phyloP scores from a whole-genome alignment of 352 stramenopile genomes.

The Pythium aphanidermatum region DNA sequence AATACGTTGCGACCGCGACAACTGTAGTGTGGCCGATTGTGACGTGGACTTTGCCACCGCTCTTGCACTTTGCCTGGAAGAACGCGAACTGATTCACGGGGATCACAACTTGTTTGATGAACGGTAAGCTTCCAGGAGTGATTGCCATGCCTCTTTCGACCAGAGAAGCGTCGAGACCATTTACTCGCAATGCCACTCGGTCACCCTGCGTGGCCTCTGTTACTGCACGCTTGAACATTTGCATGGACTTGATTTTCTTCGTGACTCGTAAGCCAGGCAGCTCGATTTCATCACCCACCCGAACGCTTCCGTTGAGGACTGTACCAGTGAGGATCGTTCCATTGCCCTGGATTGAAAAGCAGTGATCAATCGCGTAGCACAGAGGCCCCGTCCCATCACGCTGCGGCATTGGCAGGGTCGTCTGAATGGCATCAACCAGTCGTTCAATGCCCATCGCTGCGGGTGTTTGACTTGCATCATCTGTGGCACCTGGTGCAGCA shows the following conservation, averaged over 20 bases:
- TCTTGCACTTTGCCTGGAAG: slow-evolving; percentile 49
- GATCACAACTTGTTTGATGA: slow-evolving; percentile 48
- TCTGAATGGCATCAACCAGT: slow-evolving; percentile 42
- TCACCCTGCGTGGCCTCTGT: slow-evolving; percentile 86
- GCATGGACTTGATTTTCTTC: slow-evolving; percentile 97
- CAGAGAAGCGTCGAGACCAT: slow-evolving; percentile 45
- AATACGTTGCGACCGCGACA: slow-evolving; percentile 59
- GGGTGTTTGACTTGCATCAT: not conserved
- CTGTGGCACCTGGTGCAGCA: slow-evolving; percentile 27
- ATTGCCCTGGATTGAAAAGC: slow-evolving; percentile 96
- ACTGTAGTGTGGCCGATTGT: slow-evolving; percentile 77
- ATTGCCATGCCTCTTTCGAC: slow-evolving; percentile 61
- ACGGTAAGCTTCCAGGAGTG: slow-evolving; percentile 40
- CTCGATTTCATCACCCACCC: slow-evolving; percentile 92
- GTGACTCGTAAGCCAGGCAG: slow-evolving; percentile 78
- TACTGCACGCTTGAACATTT: slow-evolving; percentile 96
- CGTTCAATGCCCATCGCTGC: slow-evolving; percentile 56
- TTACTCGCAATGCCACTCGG: slow-evolving; percentile 94
- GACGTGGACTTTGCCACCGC: slow-evolving; percentile 61
- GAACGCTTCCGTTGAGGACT: slow-evolving; percentile 81
- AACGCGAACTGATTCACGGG: slow-evolving; percentile 50
- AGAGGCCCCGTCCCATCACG: slow-evolving; percentile 62
- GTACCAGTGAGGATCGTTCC: slow-evolving; percentile 97
- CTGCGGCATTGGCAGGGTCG: slow-evolving; percentile 29
- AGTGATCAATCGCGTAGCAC: slow-evolving; percentile 96